A percentile compares a stretch with the other conserved stretches of the same genome.
Conservation (phyloP, 2,329 filamentous ascomycete genomes). For the Neonectria sp. region DNA sequence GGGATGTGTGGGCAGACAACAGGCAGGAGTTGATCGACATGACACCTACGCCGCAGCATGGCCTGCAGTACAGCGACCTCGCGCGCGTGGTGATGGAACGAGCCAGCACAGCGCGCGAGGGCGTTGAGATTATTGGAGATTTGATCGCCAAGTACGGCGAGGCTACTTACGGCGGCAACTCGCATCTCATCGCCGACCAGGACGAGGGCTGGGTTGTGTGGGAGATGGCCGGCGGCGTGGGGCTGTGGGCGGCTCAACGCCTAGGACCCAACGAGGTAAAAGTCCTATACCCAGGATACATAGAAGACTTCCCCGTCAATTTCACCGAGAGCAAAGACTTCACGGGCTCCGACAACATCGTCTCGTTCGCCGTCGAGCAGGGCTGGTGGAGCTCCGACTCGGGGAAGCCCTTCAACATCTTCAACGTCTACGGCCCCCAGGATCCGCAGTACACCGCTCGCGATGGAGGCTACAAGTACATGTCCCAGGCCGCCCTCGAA, state of each 20-base stretch:
- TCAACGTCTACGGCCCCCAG: constrained; percentile 39
- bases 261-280: constrained; percentile 42
- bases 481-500: constrained; percentile 42
- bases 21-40: constrained; percentile 43
- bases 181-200: constrained; percentile 43
- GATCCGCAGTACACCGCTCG: constrained; percentile 42
- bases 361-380: constrained; percentile 42
- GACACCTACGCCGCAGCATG: constrained; percentile 40
- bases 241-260: constrained; percentile 44
- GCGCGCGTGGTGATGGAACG: constrained; percentile 45
- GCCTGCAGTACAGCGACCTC: constrained; percentile 44
- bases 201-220: constrained; percentile 45
- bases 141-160: constrained; percentile 39
- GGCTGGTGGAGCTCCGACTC: constrained; percentile 44
- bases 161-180: constrained; percentile 43
- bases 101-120: constrained; percentile 38
- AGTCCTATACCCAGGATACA: constrained; percentile 41
- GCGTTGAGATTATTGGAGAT: constrained; percentile 38
- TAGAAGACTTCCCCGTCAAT: constrained; percentile 41
- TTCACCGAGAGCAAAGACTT: constrained; percentile 30
- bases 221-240: constrained; percentile 44
- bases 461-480: constrained; percentile 45
- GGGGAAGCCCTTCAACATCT: constrained; percentile 41
- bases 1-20: constrained; percentile 45
- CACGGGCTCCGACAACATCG: constrained; percentile 41